Base-by-base conservation (phyloP, 176 grass and related monocot genomes). In the Saccharum officinarum region DNA sequence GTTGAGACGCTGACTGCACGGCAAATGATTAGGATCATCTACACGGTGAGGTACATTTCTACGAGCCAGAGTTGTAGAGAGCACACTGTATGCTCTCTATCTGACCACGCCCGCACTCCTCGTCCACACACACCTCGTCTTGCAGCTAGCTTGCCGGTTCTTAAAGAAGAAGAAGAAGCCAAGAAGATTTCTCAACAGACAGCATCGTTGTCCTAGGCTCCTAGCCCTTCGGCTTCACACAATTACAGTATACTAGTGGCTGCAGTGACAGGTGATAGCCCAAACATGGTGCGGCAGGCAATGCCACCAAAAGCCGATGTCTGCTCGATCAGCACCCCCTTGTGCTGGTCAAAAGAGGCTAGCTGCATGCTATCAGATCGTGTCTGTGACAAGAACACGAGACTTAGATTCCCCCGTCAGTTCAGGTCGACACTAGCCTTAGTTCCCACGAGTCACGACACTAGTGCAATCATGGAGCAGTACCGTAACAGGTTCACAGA, bases 381-480 rank as follows among this genome's bases (percentile, higher is more conserved):
- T 23, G 83, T 78, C 61, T 26, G 37, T 73, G 84, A 90, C 59
- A 83, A 69, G 60, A 91, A 87, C 84, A n/a, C 61, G 30, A 62
- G 62, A 62, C 17, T 28, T 72, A 25, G 71, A 83, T 88, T 70
- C 39, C 30, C 23, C 31, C 18, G 50, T 50, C 60, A 77, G n/a
- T 77, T 61, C 76, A 17, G 49, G 39, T 17, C 49, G 5, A 54
- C 54, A 66, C 34, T 25, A 67, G 61, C 38, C 67, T 18, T 60
- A 74, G 75, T 47, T 61, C 75, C 66, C 67, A 68, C 73, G 22
- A 60, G 55, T 60, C 22, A 60, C 55, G 55, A 5, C 45, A 79
- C 46, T 18, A 20, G 12, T 44, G 78, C 70, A 84, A 84, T 87
- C 71, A 87, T 87, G 44, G 55, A 86, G 80, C 16, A 49, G 36